Evolutionary conservation across 1,139 yeast genomes (phyloP).

Genomic region (Williopsis jadinii): DNA sequence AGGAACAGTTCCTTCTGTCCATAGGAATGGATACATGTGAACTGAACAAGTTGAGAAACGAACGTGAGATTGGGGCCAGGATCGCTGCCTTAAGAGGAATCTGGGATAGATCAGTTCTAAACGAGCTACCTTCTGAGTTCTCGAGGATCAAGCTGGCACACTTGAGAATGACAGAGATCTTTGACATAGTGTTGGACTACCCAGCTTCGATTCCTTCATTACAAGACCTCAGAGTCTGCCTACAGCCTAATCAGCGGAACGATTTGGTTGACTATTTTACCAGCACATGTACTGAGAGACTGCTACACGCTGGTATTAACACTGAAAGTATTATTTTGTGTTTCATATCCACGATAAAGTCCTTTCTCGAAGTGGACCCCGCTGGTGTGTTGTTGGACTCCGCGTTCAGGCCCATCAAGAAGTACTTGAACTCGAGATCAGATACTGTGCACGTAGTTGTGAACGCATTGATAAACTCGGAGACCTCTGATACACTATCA

Average conservation of each 20-base stretch:
- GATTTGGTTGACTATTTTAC: conserved; percentile 42
- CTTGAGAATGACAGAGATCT: conserved; percentile 57
- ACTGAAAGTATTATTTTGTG: conserved; percentile 67
- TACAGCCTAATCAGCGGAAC: conserved; percentile 24
- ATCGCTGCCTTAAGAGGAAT: conserved; percentile 8
- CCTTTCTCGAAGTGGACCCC: conserved; percentile 78
- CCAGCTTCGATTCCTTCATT: conserved; percentile 58
- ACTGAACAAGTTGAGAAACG: conserved; percentile 7
- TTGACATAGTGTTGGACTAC: conserved; percentile 49
- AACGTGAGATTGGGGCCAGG: conserved; percentile 3
- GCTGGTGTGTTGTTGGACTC: conserved; percentile 76
- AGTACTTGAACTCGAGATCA: conserved; percentile 56
- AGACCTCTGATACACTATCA: conserved; percentile 30
- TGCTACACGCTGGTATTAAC: conserved; percentile 78
- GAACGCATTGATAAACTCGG: conserved; percentile 58
- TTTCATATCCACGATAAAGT: conserved; percentile 65
- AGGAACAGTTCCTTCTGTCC: conserved; percentile 10
- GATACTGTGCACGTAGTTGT: conserved; percentile 72
- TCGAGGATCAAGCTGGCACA: conserved; percentile 38
- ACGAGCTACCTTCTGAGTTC: conserved; percentile 22
- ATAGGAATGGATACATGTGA: conserved; percentile 16
- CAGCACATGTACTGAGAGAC: conserved; percentile 37
- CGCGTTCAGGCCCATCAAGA: conserved; percentile 67
- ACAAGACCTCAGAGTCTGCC: conserved; percentile 52
- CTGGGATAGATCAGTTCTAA: conserved; percentile 17